Evolutionary conservation across 2,329 filamentous ascomycete genomes (phyloP).

Genomic region (Apiospora pterosperma): DNA sequence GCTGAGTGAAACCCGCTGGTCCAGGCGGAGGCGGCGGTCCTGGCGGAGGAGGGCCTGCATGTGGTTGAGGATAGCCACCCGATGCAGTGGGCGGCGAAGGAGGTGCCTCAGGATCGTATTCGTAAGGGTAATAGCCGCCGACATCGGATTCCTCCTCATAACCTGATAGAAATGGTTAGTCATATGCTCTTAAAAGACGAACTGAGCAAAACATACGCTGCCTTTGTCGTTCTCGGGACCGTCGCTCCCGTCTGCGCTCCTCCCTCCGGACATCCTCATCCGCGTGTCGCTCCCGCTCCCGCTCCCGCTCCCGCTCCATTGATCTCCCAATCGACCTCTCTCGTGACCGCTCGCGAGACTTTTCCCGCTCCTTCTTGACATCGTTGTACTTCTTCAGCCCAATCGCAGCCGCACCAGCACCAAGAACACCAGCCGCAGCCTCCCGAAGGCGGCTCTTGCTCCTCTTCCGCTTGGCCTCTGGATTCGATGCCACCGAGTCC

Average conservation of each 20-base stretch:
- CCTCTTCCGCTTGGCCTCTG: conserved; percentile 35
- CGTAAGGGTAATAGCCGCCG: conserved; percentile 18
- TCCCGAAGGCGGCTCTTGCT: conserved; percentile 54
- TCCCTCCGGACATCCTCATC: conserved; percentile 18
- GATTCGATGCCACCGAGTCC: neutral
- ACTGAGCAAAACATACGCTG: conserved; percentile 21
- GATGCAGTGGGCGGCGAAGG: conserved; percentile 27
- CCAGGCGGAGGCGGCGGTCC: conserved; percentile 10
- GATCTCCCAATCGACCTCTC: conserved; percentile 21
- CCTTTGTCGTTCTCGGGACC: conserved; percentile 34
- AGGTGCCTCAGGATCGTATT: conserved; percentile 18
- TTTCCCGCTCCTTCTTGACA: conserved; percentile 39
- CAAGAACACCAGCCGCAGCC: conserved; percentile 52
- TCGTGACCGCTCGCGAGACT: conserved; percentile 17
- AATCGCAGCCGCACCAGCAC: conserved; percentile 57
- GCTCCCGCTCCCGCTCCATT: conserved; percentile 21
- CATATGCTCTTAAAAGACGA: neutral
- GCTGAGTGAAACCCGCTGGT: conserved; percentile 23
- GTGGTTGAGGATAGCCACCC: conserved; percentile 25
- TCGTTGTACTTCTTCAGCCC: conserved; percentile 60
- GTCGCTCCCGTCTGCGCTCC: conserved; percentile 24
- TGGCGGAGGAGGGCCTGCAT: conserved; percentile 12
- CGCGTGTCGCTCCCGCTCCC: conserved; percentile 21
- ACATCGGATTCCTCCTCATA: conserved; percentile 26
- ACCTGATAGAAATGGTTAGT: neutral